Conservation (phyloP, 2,329 filamentous ascomycete genomes). For the Zopfia rhizophila region DNA sequence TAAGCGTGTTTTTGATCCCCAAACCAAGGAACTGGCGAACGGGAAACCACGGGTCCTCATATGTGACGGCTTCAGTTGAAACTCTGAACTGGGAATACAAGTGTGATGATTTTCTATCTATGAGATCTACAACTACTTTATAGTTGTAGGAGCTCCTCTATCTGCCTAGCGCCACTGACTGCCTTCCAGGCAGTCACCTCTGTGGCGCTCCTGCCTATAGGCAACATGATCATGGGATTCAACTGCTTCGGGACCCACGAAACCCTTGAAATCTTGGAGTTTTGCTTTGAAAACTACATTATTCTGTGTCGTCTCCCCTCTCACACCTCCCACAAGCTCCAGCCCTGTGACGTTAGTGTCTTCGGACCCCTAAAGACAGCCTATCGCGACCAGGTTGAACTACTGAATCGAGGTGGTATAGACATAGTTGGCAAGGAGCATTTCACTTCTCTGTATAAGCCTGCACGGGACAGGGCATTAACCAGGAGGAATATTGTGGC, state of each 20-base stretch:
- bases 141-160: too few species aligned
- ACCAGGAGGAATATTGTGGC: constrained; percentile 40
- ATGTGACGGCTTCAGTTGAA: constrained; percentile 6
- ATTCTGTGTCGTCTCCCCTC: constrained; percentile 44
- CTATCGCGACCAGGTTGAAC: constrained; percentile 36
- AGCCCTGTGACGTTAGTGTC: constrained; percentile 35
- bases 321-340: constrained; percentile 15
- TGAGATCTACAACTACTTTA: too few species aligned
- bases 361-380: constrained; percentile 33
- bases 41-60: constrained; percentile 44
- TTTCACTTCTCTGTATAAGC: constrained; percentile 37
- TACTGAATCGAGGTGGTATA: constrained; percentile 27
- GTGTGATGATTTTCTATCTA: too few species aligned
- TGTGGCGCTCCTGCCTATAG: too few species aligned
- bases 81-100: too few species aligned
- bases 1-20: constrained; percentile 48
- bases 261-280: constrained; percentile 44
- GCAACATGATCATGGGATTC: too few species aligned
- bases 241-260: constrained; percentile 46
- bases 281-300: constrained; percentile 46
- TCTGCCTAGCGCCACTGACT: too few species aligned
- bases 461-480: constrained; percentile 26
- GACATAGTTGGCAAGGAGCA: constrained; percentile 34
- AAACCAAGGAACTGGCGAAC: constrained; percentile 37
- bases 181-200: too few species aligned